phyloP scores from a whole-genome alignment of 345 rosid genomes.

The Populus simonii region DNA sequence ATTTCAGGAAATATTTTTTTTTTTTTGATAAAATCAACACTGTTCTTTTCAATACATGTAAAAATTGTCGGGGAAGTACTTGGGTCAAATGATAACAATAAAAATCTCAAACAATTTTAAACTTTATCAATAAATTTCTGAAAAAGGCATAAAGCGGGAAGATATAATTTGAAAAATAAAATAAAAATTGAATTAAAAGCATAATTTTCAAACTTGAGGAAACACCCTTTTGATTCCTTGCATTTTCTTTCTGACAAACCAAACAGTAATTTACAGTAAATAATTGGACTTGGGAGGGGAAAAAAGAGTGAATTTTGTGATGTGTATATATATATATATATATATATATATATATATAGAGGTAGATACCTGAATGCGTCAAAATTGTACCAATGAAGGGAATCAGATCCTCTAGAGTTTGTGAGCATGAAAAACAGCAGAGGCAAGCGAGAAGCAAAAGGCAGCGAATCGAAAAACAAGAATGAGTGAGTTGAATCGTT shows the following conservation, averaged over 20 bases:
- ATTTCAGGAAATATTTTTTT: background rate
- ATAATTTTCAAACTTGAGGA: background rate
- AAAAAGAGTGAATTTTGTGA: background rate
- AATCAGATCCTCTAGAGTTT: constrained; percentile 53
- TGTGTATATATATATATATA: background rate
- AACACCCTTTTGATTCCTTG: background rate
- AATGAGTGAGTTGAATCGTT: constrained; percentile 71
- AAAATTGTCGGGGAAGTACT: background rate
- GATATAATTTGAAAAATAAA: background rate
- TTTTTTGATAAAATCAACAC: no score
- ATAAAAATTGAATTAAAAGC: background rate
- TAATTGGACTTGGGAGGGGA: background rate
- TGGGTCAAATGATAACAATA: background rate
- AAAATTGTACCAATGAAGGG: constrained; percentile 76
- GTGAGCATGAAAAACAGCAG: constrained; percentile 88
- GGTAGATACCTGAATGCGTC: constrained; percentile 78
- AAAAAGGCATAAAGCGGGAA: background rate
- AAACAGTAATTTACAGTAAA: background rate
- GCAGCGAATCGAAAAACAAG: constrained; percentile 70
- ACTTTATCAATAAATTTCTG: background rate
- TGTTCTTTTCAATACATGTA: background rate
- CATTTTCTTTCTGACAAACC: background rate
- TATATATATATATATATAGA: no score
- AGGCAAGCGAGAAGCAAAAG: constrained; percentile 75
- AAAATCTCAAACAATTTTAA: background rate